Evolutionary conservation across 805 yeast genomes (phyloP).

Genomic region (Saccharomycopsis sp.): DNA sequence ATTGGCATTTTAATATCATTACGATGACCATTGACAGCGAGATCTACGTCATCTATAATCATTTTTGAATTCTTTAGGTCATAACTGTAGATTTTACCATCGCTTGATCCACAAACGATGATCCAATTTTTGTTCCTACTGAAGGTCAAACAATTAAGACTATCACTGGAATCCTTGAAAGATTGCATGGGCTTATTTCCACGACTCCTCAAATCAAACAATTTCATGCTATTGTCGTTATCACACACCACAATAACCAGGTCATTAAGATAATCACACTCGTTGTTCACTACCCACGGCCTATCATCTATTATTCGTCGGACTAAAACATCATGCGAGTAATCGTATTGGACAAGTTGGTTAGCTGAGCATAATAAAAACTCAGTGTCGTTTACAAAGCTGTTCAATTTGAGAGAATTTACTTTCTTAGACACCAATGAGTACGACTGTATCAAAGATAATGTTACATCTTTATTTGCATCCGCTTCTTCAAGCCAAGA

Average conservation of each 20-base stretch:
- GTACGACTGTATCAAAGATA: background rate
- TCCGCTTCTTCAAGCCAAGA: background rate
- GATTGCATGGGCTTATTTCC: constrained; percentile 12
- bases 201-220: constrained; percentile 11
- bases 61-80: constrained; percentile 13
- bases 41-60: constrained; percentile 4
- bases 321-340: background rate
- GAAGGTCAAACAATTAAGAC: constrained; percentile 12
- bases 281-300: constrained; percentile 11
- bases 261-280: constrained; percentile 4
- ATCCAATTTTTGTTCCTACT: constrained; percentile 3
- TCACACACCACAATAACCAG: constrained; percentile 3
- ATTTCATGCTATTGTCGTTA: constrained; percentile 13
- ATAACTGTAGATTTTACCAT: constrained; percentile 11
- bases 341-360: constrained; percentile 8
- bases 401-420: constrained; percentile 1
- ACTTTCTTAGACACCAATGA: constrained; percentile 11
- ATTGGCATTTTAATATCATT: background rate
- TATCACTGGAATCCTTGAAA: constrained; percentile 11
- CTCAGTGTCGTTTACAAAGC: background rate
- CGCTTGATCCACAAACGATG: constrained; percentile 16
- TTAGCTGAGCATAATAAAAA: constrained; percentile 11
- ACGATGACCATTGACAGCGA: background rate
- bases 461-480: background rate
- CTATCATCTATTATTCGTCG: constrained; percentile 10